Evolutionary conservation across 805 yeast genomes (phyloP), one percentile per base, ranked within the genome.

Genomic region (Suhomyces tanzawaensis): DNA sequence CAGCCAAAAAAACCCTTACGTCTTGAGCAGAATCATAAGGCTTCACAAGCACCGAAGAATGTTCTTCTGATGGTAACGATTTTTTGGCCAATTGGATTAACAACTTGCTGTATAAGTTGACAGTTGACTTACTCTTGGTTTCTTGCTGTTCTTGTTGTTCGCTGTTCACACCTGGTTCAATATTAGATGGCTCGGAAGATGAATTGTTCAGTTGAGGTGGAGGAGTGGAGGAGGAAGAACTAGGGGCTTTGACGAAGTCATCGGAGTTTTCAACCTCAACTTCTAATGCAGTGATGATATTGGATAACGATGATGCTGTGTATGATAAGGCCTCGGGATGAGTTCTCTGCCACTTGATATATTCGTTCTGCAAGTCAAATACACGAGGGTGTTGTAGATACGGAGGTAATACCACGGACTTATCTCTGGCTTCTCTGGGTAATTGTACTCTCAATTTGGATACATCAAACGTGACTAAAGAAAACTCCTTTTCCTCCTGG

Each of bases 21-120:
- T 89, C 96, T 29, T 83, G 72, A n/a, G 76, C 74, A 31, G 83
- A 71, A 60, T 90, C 95, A 50, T 81, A 80, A 1, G 96, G 95
- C 38, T 72, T 76, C 3, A 82, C 77, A 32, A 87, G 68, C 12
- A 84, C 81, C 33, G 71, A 62, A 7, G 73, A 59, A 45, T 74
- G 77, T 32, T 74, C 76, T 19, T 72, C 77, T 12, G 75, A 64
- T 2, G 76, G 74, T 16, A 77, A 58, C 2, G 72, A 63, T 45
- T 73, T 73, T 40, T 66, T 66, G 22, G 72, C 61, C 44, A 82
- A 60, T 35, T 72, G 72, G 34, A 58, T 60, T 41, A 79, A 60
- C 8, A 79, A 56, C 34, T 66, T 64, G 14, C 73, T 43, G 41
- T 74, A 52, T n/a, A 77, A 55, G 23, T 58, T 64, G 11, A 73